Percentiles rank a stretch among this genome's conserved stretches.
These are phyloP conservation scores for Fraxinus cuspidata DNA, from an alignment of 257 asterid species.

Conservation along the genomic window DNA sequence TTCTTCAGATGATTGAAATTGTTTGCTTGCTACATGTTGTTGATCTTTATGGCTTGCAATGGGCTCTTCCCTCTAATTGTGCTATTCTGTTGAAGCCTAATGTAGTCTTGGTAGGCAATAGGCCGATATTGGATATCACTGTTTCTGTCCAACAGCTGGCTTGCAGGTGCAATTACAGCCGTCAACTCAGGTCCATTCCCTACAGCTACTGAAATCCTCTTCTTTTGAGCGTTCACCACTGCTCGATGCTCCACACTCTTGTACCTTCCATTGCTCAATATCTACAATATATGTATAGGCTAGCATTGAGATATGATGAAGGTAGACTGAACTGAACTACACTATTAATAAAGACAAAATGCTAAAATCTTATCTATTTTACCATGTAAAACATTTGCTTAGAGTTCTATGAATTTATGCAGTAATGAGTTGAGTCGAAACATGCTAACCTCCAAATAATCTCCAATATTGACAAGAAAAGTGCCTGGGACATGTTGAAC, in stretches of 20 bases:
- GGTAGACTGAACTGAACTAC: neutral
- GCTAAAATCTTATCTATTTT: too few species aligned
- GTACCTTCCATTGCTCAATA: conserved; percentile 61
- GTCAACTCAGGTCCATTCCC: conserved; percentile 48
- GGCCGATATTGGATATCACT: conserved; percentile 28
- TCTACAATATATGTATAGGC: conserved; percentile 20
- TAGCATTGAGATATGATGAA: neutral
- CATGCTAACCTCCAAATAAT: conserved; percentile 56
- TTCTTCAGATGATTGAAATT: too few species aligned
- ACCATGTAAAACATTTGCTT: too few species aligned
- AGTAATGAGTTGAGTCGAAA: neutral
- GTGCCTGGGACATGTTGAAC: conserved; percentile 48
- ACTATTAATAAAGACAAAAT: too few species aligned
- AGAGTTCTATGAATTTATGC: too few species aligned
- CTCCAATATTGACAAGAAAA: conserved; percentile 61
- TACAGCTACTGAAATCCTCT: conserved; percentile 54
- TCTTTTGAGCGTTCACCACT: conserved; percentile 35
- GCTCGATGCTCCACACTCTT: conserved; percentile 65
- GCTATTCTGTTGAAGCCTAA: conserved; percentile 42
- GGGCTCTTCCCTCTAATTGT: conserved; percentile 45
- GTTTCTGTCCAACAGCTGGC: conserved; percentile 23
- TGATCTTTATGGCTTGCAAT: conserved; percentile 27
- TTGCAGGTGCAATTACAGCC: conserved; percentile 34
- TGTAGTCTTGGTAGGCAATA: conserved; percentile 42
- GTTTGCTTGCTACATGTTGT: neutral